Percentiles rank a stretch among this genome's conserved stretches.
Conservation (phyloP, 164 flowering plant genomes). For the Chloranthus sessilifolius region DNA sequence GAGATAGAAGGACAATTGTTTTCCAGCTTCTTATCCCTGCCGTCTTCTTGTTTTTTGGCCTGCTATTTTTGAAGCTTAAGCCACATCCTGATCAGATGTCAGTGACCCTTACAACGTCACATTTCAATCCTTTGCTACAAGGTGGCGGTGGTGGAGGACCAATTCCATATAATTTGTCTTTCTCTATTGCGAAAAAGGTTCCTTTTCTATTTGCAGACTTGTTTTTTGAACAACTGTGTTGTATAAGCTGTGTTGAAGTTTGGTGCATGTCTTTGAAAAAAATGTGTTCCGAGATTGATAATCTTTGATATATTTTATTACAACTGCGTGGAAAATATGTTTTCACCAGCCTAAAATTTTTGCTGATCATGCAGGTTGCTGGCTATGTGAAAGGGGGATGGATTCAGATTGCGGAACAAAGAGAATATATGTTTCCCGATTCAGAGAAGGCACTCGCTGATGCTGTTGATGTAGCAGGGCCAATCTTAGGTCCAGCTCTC, state of each 20-base stretch:
- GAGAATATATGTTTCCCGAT: slow-evolving; percentile 69
- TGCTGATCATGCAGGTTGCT: slow-evolving; percentile 48
- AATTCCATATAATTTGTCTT: slow-evolving; percentile 80
- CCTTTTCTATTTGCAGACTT: slow-evolving; percentile 4
- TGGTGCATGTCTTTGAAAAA: too few relatives aligned
- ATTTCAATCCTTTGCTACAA: slow-evolving; percentile 84
- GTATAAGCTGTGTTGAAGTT: too few relatives aligned
- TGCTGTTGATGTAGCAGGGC: slow-evolving; percentile 89
- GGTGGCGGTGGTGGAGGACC: slow-evolving; percentile 99
- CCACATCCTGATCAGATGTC: slow-evolving; percentile 95
- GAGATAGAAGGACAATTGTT: slow-evolving; percentile 80
- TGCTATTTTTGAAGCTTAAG: slow-evolving; percentile 78
- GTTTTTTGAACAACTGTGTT: too few relatives aligned
- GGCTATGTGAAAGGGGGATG: slow-evolving; percentile 77
- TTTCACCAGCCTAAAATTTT: not conserved
- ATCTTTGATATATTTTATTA: too few relatives aligned
- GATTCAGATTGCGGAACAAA: slow-evolving; percentile 63
- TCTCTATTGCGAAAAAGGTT: slow-evolving; percentile 66
- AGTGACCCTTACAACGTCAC: slow-evolving; percentile 71
- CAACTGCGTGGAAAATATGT: not conserved
- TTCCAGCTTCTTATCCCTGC: slow-evolving; percentile 96
- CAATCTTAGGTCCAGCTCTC: slow-evolving; percentile 68
- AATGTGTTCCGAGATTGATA: too few relatives aligned
- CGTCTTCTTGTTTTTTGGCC: slow-evolving; percentile 77
- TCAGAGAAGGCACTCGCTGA: slow-evolving; percentile 61